A percentile compares a stretch with the other conserved stretches of the same genome.
phyloP scores from a whole-genome alignment of 2,329 filamentous ascomycete species.

The Sclerotinia nivalis region DNA sequence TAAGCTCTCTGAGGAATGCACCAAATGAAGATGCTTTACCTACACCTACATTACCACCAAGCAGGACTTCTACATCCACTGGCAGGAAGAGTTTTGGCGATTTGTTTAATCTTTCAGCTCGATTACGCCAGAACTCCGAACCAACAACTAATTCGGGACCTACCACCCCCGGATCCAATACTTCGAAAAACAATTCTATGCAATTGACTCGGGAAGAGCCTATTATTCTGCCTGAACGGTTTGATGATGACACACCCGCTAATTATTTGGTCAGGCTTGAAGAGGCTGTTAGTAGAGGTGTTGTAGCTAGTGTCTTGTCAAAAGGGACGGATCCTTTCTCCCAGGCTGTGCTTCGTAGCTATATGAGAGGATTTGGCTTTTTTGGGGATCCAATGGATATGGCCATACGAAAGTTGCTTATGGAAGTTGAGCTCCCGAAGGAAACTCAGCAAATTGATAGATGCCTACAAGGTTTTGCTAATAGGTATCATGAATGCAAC shows the following conservation, averaged over 20 bases:
- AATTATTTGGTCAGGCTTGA: conserved; percentile 86
- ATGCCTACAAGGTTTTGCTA: conserved; percentile 89
- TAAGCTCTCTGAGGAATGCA: conserved; percentile 76
- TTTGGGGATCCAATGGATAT: conserved; percentile 98
- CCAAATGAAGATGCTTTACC: conserved; percentile 70
- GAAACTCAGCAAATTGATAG: conserved; percentile 98
- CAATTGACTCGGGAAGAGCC: conserved; percentile 70
- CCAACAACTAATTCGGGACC: conserved; percentile 68
- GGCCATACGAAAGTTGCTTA: conserved; percentile 90
- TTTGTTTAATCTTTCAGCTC: conserved; percentile 71
- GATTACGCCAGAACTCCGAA: conserved; percentile 81
- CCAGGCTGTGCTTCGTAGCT: conserved; percentile 81
- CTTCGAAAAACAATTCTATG: conserved; percentile 81
- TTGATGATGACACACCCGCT: conserved; percentile 86
- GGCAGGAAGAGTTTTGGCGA: conserved; percentile 93
- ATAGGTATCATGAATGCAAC: conserved; percentile 97
- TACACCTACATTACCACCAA: conserved; percentile 56
- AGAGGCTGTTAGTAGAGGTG: conserved; percentile 73
- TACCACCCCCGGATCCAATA: conserved; percentile 66
- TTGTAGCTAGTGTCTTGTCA: conserved; percentile 81
- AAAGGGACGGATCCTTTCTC: conserved; percentile 86
- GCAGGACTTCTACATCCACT: conserved; percentile 79
- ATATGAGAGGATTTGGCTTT: conserved; percentile 93
- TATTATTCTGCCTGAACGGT: conserved; percentile 70
- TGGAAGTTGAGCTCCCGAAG: conserved; percentile 94